phyloP scores from a whole-genome alignment of 2,329 filamentous ascomycete genomes.

The Colletotrichum godetiae region DNA sequence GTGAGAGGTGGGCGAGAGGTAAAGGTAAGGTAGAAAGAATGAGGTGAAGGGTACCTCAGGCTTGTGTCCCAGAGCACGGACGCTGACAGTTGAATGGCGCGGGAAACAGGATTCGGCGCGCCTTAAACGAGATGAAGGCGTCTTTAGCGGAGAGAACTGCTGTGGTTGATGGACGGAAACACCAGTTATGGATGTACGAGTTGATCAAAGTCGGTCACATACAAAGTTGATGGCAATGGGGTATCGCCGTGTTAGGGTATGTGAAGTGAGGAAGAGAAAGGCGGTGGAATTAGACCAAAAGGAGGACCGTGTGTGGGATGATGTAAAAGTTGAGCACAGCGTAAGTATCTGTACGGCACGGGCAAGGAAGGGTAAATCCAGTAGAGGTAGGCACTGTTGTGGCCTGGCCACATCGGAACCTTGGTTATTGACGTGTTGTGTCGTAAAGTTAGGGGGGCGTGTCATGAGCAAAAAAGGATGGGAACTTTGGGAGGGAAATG shows the following conservation, averaged over 20 bases:
- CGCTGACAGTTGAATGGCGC: slow-evolving; percentile 23
- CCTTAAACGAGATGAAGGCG: slow-evolving; percentile 29
- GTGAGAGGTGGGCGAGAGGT: neutral
- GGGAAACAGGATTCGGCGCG: slow-evolving; percentile 15
- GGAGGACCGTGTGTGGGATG: slow-evolving; percentile 6
- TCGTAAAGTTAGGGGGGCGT: neutral
- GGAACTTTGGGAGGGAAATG: neutral
- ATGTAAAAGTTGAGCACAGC: neutral
- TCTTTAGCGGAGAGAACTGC: slow-evolving; percentile 24
- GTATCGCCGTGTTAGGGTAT: neutral
- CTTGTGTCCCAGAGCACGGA: slow-evolving; percentile 32
- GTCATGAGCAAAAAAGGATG: neutral
- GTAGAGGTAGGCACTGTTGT: neutral
- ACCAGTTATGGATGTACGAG: neutral
- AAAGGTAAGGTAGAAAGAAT: neutral
- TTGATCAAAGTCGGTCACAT: neutral
- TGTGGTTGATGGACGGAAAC: neutral
- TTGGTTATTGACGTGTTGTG: slow-evolving; percentile 10
- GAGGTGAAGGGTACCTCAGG: slow-evolving; percentile 1
- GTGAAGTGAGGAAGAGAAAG: neutral
- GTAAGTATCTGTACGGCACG: neutral
- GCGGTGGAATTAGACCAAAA: neutral
- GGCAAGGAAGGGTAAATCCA: neutral
- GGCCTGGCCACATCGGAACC: neutral
- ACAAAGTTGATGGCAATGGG: neutral